These are phyloP conservation scores for Sambucus nigra DNA, from an alignment of 129 eudicot species.

Conservation along the genomic window DNA sequence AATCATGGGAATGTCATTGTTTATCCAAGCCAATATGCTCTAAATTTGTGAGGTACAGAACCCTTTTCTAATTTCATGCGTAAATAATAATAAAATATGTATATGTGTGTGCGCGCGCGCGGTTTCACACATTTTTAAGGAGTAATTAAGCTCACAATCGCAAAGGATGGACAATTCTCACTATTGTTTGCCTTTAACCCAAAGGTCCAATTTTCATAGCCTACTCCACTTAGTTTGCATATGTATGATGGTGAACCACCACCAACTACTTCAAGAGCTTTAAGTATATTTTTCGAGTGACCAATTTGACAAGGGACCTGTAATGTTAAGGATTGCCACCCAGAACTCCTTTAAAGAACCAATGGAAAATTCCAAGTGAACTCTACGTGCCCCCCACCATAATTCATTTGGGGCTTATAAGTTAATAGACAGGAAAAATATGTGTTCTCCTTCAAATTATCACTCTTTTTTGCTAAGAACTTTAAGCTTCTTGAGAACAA, in stretches of 20 bases:
- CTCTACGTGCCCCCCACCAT: conserved; percentile 48
- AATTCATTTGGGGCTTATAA: conserved; percentile 26
- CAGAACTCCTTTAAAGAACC: conserved; percentile 93
- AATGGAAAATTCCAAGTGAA: conserved; percentile 64
- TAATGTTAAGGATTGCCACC: conserved; percentile 92
- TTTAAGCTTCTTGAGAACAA: conserved; percentile 80
- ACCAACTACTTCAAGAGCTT: conserved; percentile 61
- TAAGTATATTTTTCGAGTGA: conserved; percentile 58
- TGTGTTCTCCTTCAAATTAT: conserved; percentile 35
- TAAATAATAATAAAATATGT: too few species aligned
- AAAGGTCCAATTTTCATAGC: conserved; percentile 76
- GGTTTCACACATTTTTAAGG: too few species aligned
- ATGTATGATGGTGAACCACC: conserved; percentile 82
- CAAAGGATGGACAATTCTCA: too few species aligned
- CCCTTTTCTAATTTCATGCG: too few species aligned
- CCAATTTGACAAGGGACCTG: conserved; percentile 89
- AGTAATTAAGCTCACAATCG: too few species aligned
- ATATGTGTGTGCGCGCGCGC: too few species aligned
- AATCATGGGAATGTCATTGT: too few species aligned
- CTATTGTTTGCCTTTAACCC: conserved; percentile 99
- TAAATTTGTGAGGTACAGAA: too few species aligned
- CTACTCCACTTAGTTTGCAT: conserved; percentile 82
- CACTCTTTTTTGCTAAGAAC: conserved; percentile 55
- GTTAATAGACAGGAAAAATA: conserved; percentile 52
- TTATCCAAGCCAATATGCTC: too few species aligned